Evolutionary conservation across 2,329 filamentous ascomycete species (phyloP).

Genomic region (Penicillium concentricum): DNA sequence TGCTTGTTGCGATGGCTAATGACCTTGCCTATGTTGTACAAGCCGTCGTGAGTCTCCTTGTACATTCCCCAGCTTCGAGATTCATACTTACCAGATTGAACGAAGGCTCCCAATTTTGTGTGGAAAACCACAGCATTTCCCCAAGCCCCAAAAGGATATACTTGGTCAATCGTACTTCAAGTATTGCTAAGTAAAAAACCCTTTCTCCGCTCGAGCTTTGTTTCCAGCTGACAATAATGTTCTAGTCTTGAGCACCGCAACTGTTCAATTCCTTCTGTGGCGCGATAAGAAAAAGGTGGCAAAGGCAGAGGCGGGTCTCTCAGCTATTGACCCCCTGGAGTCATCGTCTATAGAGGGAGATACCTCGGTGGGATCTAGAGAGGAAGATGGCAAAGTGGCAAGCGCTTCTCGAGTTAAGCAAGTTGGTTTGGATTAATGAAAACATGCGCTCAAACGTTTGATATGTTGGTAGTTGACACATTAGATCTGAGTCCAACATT

Average conservation of each 20-base stretch:
- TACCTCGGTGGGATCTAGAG: not conserved
- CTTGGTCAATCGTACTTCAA: constrained; percentile 38
- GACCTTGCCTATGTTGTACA: constrained; percentile 37
- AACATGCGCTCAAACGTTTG: not conserved
- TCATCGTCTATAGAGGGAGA: not conserved
- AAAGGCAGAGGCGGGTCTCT: not conserved
- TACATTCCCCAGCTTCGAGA: no score
- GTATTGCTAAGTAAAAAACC: constrained; percentile 31
- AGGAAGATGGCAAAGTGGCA: not conserved
- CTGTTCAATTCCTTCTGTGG: constrained; percentile 2
- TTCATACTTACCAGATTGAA: not conserved
- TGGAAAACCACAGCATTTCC: constrained; percentile 46
- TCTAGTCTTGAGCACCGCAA: not conserved
- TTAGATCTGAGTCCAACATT: not conserved
- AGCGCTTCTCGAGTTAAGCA: not conserved
- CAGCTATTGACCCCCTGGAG: not conserved
- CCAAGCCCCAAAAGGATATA: constrained; percentile 38
- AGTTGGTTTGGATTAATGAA: not conserved
- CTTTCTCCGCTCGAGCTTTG: not conserved
- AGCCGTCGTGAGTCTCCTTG: constrained; percentile 24
- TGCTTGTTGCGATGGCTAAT: constrained; percentile 33
- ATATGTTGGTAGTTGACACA: not conserved
- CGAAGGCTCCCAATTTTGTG: constrained; percentile 40
- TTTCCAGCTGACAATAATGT: not conserved
- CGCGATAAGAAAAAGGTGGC: not conserved